phyloP scores from a whole-genome alignment of 768 basidiomycete species.

The Xerocomellus intermedius region DNA sequence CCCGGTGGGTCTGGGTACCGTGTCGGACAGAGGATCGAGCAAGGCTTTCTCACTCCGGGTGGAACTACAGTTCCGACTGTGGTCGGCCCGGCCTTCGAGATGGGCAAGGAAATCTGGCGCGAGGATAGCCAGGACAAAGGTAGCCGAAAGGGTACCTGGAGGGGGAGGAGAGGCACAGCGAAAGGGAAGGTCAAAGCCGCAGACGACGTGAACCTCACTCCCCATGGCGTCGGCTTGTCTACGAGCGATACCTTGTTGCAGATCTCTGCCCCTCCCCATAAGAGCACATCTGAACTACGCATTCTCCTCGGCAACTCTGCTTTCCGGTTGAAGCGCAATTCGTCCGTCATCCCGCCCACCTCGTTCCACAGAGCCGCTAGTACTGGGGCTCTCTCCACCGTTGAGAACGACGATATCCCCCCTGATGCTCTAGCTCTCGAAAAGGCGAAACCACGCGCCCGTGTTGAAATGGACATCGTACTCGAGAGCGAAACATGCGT shows the following conservation, averaged over 20 bases:
- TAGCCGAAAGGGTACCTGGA: constrained; percentile 17
- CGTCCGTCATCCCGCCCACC: constrained; percentile 39
- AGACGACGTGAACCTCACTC: constrained; percentile 5
- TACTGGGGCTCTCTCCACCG: background rate
- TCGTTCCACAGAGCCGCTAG: constrained; percentile 9
- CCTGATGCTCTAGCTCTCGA: constrained; percentile 50
- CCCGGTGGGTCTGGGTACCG: constrained; percentile 38
- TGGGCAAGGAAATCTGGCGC: constrained; percentile 24
- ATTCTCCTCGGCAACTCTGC: constrained; percentile 61
- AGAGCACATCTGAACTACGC: constrained; percentile 57
- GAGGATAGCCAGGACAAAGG: constrained; percentile 9
- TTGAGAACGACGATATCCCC: constrained; percentile 10
- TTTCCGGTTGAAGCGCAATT: constrained; percentile 54
- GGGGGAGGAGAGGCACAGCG: constrained; percentile 4
- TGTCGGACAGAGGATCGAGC: constrained; percentile 40
- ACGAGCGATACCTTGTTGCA: constrained; percentile 54
- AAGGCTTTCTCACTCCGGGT: constrained; percentile 32
- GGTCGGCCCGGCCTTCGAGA: constrained; percentile 11
- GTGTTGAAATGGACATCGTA: constrained; percentile 81
- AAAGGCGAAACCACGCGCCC: constrained; percentile 68
- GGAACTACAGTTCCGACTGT: constrained; percentile 21
- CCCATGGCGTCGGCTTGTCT: constrained; percentile 34
- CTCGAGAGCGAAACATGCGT: constrained; percentile 73
- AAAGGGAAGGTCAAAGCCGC: constrained; percentile 5
- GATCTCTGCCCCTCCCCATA: constrained; percentile 45